phyloP scores from a whole-genome alignment of 2,329 filamentous ascomycete species.

The Trichophyton verrucosum region DNA sequence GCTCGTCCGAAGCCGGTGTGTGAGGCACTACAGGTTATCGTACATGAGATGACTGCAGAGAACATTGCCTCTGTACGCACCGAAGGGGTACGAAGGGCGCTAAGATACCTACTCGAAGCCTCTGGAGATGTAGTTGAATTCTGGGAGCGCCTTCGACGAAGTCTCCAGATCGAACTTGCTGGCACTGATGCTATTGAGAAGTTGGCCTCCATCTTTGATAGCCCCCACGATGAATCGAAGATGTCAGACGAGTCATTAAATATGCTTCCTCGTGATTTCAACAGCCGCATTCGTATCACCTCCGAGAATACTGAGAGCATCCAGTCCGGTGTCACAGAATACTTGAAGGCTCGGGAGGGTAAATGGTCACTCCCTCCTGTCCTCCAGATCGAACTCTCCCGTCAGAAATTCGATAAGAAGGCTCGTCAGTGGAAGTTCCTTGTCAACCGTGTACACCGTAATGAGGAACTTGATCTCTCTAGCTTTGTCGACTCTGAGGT shows the following conservation, averaged over 20 bases:
- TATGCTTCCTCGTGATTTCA: slow-evolving; percentile 26
- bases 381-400: slow-evolving; percentile 44
- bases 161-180: slow-evolving; percentile 41
- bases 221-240: slow-evolving; percentile 19
- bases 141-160: slow-evolving; percentile 42
- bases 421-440: slow-evolving; percentile 46
- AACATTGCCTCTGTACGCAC: slow-evolving; percentile 29
- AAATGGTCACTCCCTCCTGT: slow-evolving; percentile 37
- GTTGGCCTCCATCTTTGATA: slow-evolving; percentile 39
- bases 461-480: slow-evolving; percentile 42
- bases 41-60: slow-evolving; percentile 37
- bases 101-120: slow-evolving; percentile 32
- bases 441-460: slow-evolving; percentile 43
- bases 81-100: slow-evolving; percentile 28
- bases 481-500: slow-evolving; percentile 23
- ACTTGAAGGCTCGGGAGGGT: slow-evolving; percentile 24
- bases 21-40: slow-evolving; percentile 39
- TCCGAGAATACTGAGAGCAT: slow-evolving; percentile 28
- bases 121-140: slow-evolving; percentile 43
- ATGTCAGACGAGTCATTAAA: slow-evolving; percentile 24
- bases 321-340: slow-evolving; percentile 24
- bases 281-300: slow-evolving; percentile 28
- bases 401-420: slow-evolving; percentile 44
- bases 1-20: slow-evolving; percentile 40
- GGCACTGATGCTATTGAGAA: slow-evolving; percentile 31